Conservation (phyloP, 192 early-diverging fungal genomes). For the Podila horticola region DNA sequence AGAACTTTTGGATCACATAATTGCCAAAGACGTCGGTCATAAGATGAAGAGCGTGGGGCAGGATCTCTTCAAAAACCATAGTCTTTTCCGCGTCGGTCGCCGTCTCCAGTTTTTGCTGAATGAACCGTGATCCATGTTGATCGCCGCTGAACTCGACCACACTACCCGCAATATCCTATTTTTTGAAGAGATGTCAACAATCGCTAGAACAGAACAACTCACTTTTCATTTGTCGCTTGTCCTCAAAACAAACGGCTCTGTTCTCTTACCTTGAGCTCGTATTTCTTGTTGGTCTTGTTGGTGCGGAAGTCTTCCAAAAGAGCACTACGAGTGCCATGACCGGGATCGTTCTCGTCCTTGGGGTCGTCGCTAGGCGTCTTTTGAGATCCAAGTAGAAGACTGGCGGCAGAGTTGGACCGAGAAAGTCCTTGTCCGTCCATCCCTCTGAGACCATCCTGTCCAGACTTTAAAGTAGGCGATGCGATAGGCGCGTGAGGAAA, state of each 20-base stretch:
- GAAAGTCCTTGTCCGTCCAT: not conserved
- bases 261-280: conserved; percentile 80
- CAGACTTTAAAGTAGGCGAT: not conserved
- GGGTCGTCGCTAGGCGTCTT: conserved; percentile 3
- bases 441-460: not conserved
- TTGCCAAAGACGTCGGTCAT: conserved; percentile 99
- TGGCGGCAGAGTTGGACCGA: not conserved
- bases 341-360: conserved; percentile 54
- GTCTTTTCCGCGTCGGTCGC: conserved; percentile 93
- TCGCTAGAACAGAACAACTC: not conserved
- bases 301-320: conserved; percentile 95
- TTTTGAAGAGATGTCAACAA: not conserved
- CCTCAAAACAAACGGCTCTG: not conserved
- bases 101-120: conserved; percentile 96
- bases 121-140: conserved; percentile 97
- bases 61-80: conserved; percentile 93
- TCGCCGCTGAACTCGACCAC: conserved; percentile 98
- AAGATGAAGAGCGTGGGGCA: conserved; percentile 86
- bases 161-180: conserved; percentile 85
- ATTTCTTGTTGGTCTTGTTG: conserved; percentile 91
- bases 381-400: not conserved
- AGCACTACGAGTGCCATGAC: conserved; percentile 77
- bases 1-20: conserved; percentile 99
- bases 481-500: not conserved
- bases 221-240: no score